A percentile compares a stretch with the other conserved stretches of the same genome.
Evolutionary conservation across 768 basidiomycete species (phyloP).

Genomic region (Amanita fuliginea): DNA sequence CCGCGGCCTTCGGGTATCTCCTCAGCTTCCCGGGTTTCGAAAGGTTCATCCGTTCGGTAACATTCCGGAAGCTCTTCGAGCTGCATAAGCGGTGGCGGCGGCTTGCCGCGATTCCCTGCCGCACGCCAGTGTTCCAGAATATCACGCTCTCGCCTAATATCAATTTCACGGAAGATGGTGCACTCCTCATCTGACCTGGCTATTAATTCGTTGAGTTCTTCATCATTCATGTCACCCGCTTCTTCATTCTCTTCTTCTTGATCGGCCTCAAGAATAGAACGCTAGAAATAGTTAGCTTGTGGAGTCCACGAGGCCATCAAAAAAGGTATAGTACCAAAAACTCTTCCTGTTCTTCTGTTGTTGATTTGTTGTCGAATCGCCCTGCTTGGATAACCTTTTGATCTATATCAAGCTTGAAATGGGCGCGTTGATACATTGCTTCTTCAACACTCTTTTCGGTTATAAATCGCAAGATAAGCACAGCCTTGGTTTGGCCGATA

Average conservation of each 20-base stretch:
- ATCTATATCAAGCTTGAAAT: conserved; percentile 95
- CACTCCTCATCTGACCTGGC: conserved; percentile 76
- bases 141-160: conserved; percentile 66
- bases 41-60: conserved; percentile 79
- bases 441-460: conserved; percentile 98
- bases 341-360: conserved; percentile 95
- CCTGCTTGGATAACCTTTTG: conserved; percentile 99
- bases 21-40: conserved; percentile 52
- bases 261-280: conserved; percentile 82
- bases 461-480: conserved; percentile 92
- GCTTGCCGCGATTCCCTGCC: conserved; percentile 65
- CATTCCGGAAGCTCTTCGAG: conserved; percentile 88
- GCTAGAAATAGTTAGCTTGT: conserved; percentile 31
- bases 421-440: conserved; percentile 91
- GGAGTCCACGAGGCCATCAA: conserved; percentile 2
- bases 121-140: conserved; percentile 56
- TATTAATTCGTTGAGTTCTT: conserved; percentile 90
- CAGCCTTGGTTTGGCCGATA: conserved; percentile 98
- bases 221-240: conserved; percentile 86
- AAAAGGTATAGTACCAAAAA: conserved; percentile 55
- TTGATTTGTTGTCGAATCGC: conserved; percentile 98
- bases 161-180: conserved; percentile 71
- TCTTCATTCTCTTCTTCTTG: conserved; percentile 87
- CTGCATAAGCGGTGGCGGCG: conserved; percentile 67
- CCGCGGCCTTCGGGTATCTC: conserved; percentile 72